Base-by-base conservation (phyloP, 2,329 filamentous ascomycete genomes). In the Cladosporium austrohemisphaericum region DNA sequence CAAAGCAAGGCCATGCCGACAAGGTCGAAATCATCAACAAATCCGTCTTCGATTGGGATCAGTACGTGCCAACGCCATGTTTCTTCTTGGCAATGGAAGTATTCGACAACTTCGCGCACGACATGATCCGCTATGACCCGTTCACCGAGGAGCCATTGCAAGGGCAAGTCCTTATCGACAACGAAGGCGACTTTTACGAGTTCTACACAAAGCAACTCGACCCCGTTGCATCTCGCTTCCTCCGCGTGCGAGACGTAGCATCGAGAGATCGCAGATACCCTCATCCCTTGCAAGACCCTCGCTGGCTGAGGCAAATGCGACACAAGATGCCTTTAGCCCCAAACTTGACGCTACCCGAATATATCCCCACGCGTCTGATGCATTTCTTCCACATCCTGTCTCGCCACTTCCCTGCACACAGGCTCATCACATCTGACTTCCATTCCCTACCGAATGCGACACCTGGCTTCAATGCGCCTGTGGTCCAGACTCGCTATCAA, bases 41-140 rank as follows among this genome's bases (percentile, higher is more conserved):
- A 59, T 94, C 88, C 63, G 87, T 98, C 65, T 97, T 98, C 65
- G 89, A 95, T 68, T 98, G 93, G 92, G 75, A 85, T 56, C 80
- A 81, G 38, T 88, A 86, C 57, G 88, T 96, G n/a, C 85, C 89
- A 7, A 87, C 85, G 2, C 93, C 92, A 0, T 97, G 93, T 74
- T 98, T 95, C 76, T 97, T 98, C 76, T 80, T 98, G 33, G 93
- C 92, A 36, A 86, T 98, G 70, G 93, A 98, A 71, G 93, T 98
- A 57, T 95, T 96, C 64, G 93, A 98, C 75, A 98, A 98, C 72
- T 97, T 98, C 66, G 84, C 89, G 28, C 94, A 98, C 73, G 93
- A 98, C 71, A 80, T 85, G 52, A 83, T 98, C 54, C 91, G 94
- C 55, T 98, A 97, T 72, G 86, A 97, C 69, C 77, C 85, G 9